A percentile compares a stretch with the other conserved stretches of the same genome.
Conservation (phyloP, 2,329 filamentous ascomycete genomes). For the Fusarium decemcellulare region DNA sequence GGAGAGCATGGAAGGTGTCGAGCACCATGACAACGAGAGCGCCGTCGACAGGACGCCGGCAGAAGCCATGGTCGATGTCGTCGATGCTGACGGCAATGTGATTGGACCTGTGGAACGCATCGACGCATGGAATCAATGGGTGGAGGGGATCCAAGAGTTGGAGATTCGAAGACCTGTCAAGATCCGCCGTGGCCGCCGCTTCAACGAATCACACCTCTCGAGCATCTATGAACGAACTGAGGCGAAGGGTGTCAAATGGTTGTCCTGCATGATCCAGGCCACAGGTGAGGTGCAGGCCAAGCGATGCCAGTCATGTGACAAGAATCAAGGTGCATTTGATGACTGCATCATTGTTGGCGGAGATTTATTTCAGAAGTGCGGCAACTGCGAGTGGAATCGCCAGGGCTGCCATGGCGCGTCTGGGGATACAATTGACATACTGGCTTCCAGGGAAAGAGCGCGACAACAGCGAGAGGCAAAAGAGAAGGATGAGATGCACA, state of each 20-base stretch:
- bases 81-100: constrained; percentile 54
- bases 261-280: constrained; percentile 66
- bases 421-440: constrained; percentile 41
- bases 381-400: constrained; percentile 66
- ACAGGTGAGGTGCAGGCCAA: constrained; percentile 58
- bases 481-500: constrained; percentile 2
- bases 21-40: constrained; percentile 22
- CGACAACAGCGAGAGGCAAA: constrained; percentile 28
- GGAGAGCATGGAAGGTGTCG: constrained; percentile 40
- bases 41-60: constrained; percentile 5
- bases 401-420: constrained; percentile 53
- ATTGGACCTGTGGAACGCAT: constrained; percentile 56
- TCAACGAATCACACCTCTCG: constrained; percentile 56
- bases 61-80: constrained; percentile 52
- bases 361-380: constrained; percentile 61
- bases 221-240: constrained; percentile 60
- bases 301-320: constrained; percentile 59
- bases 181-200: constrained; percentile 59
- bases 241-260: constrained; percentile 60
- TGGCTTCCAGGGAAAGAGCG: constrained; percentile 32
- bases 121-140: constrained; percentile 57
- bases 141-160: constrained; percentile 54
- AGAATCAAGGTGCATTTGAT: constrained; percentile 60
- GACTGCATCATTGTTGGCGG: constrained; percentile 61
- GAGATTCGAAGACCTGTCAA: constrained; percentile 57